These are phyloP conservation scores for Rhizopogon vesiculosus DNA, from an alignment of 768 basidiomycete genomes.

Conservation along the genomic window DNA sequence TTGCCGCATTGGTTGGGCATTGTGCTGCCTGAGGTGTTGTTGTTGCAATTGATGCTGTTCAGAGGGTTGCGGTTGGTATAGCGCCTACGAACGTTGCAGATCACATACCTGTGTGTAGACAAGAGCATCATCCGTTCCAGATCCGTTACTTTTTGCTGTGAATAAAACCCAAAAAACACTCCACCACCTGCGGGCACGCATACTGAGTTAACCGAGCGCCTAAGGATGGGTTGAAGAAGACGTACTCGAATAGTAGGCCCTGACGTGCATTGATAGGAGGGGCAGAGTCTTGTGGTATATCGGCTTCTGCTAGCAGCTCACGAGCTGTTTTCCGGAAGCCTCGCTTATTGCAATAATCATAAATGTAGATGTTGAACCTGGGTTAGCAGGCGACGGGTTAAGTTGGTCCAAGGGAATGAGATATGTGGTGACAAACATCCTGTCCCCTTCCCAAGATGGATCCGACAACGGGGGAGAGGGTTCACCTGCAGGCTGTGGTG, in stretches of 20 bases:
- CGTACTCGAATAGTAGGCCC: constrained; percentile 80
- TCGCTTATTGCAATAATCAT: constrained; percentile 80
- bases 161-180: constrained; percentile 86
- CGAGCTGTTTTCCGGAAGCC: constrained; percentile 71
- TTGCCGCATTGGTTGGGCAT: constrained; percentile 19
- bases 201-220: constrained; percentile 4
- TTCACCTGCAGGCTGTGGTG: constrained; percentile 5
- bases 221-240: neutral
- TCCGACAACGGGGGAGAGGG: constrained; percentile 17
- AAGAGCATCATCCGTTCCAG: constrained; percentile 66
- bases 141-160: constrained; percentile 68
- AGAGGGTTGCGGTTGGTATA: constrained; percentile 7
- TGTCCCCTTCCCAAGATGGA: constrained; percentile 80
- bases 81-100: neutral
- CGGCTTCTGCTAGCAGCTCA: constrained; percentile 64
- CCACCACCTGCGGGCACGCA: constrained; percentile 62
- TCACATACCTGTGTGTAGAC: constrained; percentile 62
- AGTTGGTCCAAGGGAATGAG: neutral
- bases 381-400: constrained; percentile 7
- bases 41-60: constrained; percentile 33
- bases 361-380: constrained; percentile 89
- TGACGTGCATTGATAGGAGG: constrained; percentile 84
- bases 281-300: constrained; percentile 52
- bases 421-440: constrained; percentile 50
- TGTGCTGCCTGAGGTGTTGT: constrained; percentile 28